Percentiles rank a stretch among this genome's conserved stretches.
Conservation (phyloP, 257 asterid species). For the Petrea volubilis region DNA sequence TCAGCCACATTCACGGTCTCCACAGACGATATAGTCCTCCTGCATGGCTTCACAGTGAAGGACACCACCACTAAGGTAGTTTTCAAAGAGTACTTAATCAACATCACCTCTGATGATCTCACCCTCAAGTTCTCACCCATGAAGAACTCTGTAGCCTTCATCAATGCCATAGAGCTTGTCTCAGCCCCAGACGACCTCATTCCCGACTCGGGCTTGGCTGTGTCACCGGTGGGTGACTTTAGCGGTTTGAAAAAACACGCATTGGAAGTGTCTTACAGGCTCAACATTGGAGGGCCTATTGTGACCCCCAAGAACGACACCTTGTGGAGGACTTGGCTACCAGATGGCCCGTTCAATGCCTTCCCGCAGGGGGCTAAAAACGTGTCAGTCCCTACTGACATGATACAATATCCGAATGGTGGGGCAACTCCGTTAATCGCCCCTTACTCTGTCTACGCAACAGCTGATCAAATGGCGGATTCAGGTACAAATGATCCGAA, state of each 20-base stretch:
- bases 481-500: conserved; percentile 57
- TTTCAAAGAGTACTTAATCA: conserved; percentile 76
- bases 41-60: conserved; percentile 75
- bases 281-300: conserved; percentile 75
- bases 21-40: conserved; percentile 54
- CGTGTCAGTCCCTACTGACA: conserved; percentile 52
- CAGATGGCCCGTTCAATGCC: conserved; percentile 43
- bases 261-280: conserved; percentile 57
- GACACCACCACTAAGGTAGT: conserved; percentile 33
- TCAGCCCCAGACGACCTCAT: conserved; percentile 76
- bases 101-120: conserved; percentile 56
- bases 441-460: conserved; percentile 63
- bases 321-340: conserved; percentile 67
- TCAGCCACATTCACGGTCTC: conserved; percentile 66
- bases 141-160: conserved; percentile 66
- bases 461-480: conserved; percentile 82
- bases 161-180: conserved; percentile 85
- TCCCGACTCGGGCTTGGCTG: conserved; percentile 52
- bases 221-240: conserved; percentile 55
- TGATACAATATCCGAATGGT: conserved; percentile 50
- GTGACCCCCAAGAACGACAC: conserved; percentile 81
- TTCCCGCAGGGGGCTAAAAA: conserved; percentile 61
- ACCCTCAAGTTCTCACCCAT: conserved; percentile 77
- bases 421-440: conserved; percentile 78
- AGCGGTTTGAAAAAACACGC: conserved; percentile 46